Evolutionary conservation across 805 yeast genomes (phyloP), one percentile per base, ranked within the genome.

Genomic region (Cyberlindnera mrakii): DNA sequence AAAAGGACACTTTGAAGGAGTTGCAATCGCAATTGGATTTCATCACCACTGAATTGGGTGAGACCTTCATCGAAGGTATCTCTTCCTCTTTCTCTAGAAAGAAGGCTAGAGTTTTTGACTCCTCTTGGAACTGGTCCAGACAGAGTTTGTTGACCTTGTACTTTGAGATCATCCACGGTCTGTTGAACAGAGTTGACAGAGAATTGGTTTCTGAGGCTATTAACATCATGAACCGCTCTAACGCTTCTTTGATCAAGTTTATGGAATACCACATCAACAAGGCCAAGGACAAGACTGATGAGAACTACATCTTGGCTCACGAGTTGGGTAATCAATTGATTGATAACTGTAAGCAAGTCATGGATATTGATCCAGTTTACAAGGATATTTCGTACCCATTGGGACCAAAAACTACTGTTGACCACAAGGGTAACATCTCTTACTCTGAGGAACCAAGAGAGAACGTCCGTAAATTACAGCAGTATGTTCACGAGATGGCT

Each of bases 61-160:
- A 93, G 58, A 82, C 82, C 60, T 93, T 90, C 65, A 90, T 96
- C 39, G 77, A 81, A 46, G 98, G 99, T 63, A 83, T 93, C 57
- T 73, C 81, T 53, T 96, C 98, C 34, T 80, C 83, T 5, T 93
- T 93, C 71, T 85, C 96, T 29, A 75, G 91, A 49, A 77, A 85
- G 69, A 93, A 93, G 73, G 96, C 97, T 25, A 85, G 99, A 72
- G 81, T 84, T 42, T 93, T 91, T 66, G 98, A 93, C 68, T 89
- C 97, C 18, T 89, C 90, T 68, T 93, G 99, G 99, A 95, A 95
- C 68, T 93, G 99, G 99, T 97, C 98, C 38, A 86, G 97, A 68
- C 99, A 93, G 73, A 96, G 93, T 64, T 85, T 93, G 48, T 72
- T 93, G 55, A 79, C 89, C 39, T 83, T 93, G 87, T 93, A 86